Base-by-base conservation (phyloP, 768 basidiomycete genomes). In the Cyclocybe cylindracea region DNA sequence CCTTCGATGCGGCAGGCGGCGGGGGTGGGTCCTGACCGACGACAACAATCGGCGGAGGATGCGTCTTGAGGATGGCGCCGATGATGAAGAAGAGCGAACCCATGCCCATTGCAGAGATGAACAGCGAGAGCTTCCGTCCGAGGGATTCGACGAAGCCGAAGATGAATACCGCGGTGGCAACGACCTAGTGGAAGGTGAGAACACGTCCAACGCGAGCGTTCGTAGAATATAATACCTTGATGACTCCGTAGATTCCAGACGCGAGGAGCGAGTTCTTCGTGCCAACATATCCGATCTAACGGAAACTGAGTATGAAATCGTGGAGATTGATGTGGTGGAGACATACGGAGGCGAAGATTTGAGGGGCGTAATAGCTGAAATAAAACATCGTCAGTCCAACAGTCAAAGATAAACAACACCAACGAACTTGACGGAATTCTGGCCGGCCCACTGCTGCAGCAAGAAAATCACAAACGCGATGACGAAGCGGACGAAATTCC, bases 361-460 rank as follows among this genome's bases (percentile, higher is more conserved):
- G 85, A 5, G 88, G 85, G 1, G 86, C 84, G 54, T 89, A 89
- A 64, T 90, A 87, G 39, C 79, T 81, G 8, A 16, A 42, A 35
- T 13, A 14, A 11, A 10, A 14, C 1, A 16, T 29, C 39, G 8
- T 16, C 38, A 7, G 36, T 48, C 19, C 10, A 39, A 8, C 6
- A 10, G 18, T 4, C 13, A 16, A 46, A n/a, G 39, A 24, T 31
- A 34, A 24, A 24, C 24, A 3, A 24, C 5, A 24, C 2, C 24
- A 5, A 55, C 74, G 34, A 52, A 79, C 76, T 72, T 74, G 58
- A 93, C 86, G 0, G 86, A 85, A 69, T 94, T 91, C 65, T 93
- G 91, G 1, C 92, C 92, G 43, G 80, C 79, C 86, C 86, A 91
- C 63, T 93, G 89, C 58, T 93, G 91, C 6, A 91, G 71, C 53